Evolutionary conservation across 805 yeast species (phyloP).

Genomic region (Metschnikowia chrysomelidarum): DNA sequence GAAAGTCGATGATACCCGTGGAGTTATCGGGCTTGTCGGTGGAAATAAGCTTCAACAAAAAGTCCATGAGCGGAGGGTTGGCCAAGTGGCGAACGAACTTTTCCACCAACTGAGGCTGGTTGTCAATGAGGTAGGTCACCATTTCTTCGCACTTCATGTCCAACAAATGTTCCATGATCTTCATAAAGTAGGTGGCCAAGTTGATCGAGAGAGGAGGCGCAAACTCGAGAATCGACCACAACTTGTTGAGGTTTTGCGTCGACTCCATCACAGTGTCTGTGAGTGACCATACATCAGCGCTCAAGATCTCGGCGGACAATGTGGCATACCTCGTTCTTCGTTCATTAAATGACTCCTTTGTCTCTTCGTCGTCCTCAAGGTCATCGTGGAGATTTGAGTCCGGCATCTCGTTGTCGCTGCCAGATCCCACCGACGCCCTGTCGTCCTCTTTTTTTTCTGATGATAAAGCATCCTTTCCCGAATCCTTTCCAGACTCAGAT

Average conservation of each 20-base stretch:
- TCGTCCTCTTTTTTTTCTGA: slow-evolving; percentile 22
- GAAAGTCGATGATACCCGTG: slow-evolving; percentile 45
- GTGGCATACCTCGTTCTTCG: slow-evolving; percentile 36
- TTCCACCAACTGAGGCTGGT: slow-evolving; percentile 40
- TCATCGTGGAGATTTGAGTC: slow-evolving; percentile 8
- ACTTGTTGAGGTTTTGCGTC: slow-evolving; percentile 55
- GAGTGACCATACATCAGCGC: slow-evolving; percentile 92
- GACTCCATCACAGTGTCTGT: slow-evolving; percentile 87
- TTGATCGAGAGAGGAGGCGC: slow-evolving; percentile 63
- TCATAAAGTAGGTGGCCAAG: slow-evolving; percentile 72
- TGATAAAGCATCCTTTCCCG: slow-evolving; percentile 1
- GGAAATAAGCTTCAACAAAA: slow-evolving; percentile 41
- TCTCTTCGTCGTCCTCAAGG: slow-evolving; percentile 10
- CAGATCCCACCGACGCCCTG: background rate
- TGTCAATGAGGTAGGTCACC: slow-evolving; percentile 43
- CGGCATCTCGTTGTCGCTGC: slow-evolving; percentile 5
- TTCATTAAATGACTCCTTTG: slow-evolving; percentile 28
- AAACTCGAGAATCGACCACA: slow-evolving; percentile 80
- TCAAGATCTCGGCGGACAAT: slow-evolving; percentile 78
- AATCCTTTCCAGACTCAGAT: slow-evolving; percentile 2
- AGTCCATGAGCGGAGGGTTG: slow-evolving; percentile 48
- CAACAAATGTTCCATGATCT: slow-evolving; percentile 36
- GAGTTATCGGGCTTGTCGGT: slow-evolving; percentile 48
- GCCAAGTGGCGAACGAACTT: slow-evolving; percentile 44
- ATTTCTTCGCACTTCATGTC: slow-evolving; percentile 50